These are phyloP conservation scores for Schoenoplectus tabernaemontani DNA, from an alignment of 202 grass and related monocot genomes.

Conservation along the genomic window DNA sequence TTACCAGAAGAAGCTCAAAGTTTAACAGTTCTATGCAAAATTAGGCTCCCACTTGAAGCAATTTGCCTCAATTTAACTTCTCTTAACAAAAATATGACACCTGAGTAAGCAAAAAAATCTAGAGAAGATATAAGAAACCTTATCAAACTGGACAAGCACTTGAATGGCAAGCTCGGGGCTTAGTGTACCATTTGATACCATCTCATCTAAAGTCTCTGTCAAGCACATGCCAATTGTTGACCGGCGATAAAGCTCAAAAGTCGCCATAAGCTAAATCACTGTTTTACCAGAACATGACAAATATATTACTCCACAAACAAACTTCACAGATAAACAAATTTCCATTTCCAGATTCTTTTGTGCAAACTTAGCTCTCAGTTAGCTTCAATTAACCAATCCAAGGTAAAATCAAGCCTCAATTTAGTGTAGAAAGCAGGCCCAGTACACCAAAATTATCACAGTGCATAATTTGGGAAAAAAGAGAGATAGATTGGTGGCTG, in stretches of 20 bases:
- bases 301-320: background rate
- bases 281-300: background rate
- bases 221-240: slow-evolving; percentile 68
- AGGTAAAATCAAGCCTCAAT: background rate
- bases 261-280: slow-evolving; percentile 46
- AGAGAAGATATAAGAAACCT: slow-evolving; percentile 34
- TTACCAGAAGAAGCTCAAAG: background rate
- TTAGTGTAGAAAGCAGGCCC: background rate
- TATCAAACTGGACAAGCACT: slow-evolving; percentile 93
- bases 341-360: background rate
- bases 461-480: background rate
- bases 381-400: background rate
- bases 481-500: background rate
- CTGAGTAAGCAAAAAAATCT: background rate
- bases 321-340: background rate
- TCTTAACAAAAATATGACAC: background rate
- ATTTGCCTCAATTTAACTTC: slow-evolving; percentile 19
- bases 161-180: slow-evolving; percentile 77
- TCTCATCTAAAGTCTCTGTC: slow-evolving; percentile 64
- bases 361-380: background rate
- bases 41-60: background rate
- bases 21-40: background rate
- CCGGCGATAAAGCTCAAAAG: slow-evolving; percentile 70
- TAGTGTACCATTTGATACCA: slow-evolving; percentile 49
- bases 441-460: background rate